These are phyloP conservation scores for Lathyrus sativus DNA, from an alignment of 306 rosid genomes.

Conservation along the genomic window DNA sequence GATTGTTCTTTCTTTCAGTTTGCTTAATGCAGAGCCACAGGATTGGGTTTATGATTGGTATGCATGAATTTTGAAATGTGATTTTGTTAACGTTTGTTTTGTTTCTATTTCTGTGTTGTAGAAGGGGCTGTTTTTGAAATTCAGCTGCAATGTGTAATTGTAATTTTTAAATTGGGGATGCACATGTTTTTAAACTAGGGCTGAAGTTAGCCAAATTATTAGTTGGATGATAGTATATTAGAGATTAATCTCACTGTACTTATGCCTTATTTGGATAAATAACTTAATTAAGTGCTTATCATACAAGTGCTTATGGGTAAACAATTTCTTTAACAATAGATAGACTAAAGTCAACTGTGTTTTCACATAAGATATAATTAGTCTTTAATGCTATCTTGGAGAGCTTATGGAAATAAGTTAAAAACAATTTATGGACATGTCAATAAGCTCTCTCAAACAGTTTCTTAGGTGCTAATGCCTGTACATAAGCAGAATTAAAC, in stretches of 20 bases:
- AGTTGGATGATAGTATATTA: background rate
- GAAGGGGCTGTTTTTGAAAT: background rate
- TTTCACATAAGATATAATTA: background rate
- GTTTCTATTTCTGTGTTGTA: constrained; percentile 18
- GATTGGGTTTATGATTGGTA: constrained; percentile 92
- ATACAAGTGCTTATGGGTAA: background rate
- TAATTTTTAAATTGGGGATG: background rate
- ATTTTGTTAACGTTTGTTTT: constrained; percentile 13
- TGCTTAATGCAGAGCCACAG: constrained; percentile 82
- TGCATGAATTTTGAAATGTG: constrained; percentile 20
- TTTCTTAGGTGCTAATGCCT: background rate
- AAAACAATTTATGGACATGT: no score
- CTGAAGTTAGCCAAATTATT: constrained; percentile 4
- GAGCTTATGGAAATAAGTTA: no score
- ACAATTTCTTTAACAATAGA: background rate
- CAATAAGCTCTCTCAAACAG: background rate
- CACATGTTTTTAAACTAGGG: background rate
- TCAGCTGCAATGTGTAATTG: background rate
- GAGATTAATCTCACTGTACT: constrained; percentile 10
- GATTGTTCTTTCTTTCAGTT: constrained; percentile 85
- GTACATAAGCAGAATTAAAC: background rate
- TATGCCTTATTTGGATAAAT: background rate
- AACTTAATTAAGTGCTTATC: background rate
- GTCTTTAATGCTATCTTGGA: background rate
- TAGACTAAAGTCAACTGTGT: background rate